Base-by-base conservation (phyloP, 176 grass and related monocot species). In the Oryza meyeriana region DNA sequence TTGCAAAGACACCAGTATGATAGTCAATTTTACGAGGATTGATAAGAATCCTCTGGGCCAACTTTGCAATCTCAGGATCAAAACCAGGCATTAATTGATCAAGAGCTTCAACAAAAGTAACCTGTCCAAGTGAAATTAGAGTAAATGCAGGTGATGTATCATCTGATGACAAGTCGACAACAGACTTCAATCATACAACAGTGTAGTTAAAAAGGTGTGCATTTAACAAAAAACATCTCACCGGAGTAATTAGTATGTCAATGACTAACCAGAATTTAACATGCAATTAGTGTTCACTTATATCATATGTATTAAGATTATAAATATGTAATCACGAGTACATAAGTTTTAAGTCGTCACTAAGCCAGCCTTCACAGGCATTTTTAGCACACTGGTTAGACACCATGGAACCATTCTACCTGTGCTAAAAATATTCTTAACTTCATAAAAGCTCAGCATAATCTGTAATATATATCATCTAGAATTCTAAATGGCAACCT, bases 31-130 rank as follows among this genome's bases (percentile, higher is more conserved):
- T 93, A 16, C 91, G 85, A 81, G 91, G 84, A 78, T 89, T 93
- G 63, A 93, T 93, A 28, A 93, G 87, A 77, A 93, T 64, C 61
- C 91, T 83, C 40, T 93, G 91, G 40, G 91, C 87, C 14, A 93
- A 84, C 44, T 92, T 92, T 57, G 82, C 83, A 73, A 92, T 93
- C 76, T 93, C 90, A 55, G 87, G 90, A 89, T 89, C 90, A 78
- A 93, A 93, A 79, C 90, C 90, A 78, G 90, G 90, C 90, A 93
- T 93, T 26, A 93, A 40, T 38, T 93, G 91, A 82, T 93, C 91
- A 29, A 93, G 71, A 74, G 84, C 87, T 89, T 93, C 91, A 69
- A 93, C 76, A 89, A 93, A 93, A 59, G 87, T 93, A 84, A 93
- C 91, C 91, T 93, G 64, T 14, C 55, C 35, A 40, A 75, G 13